Evolutionary conservation across 2,329 filamentous ascomycete species (phyloP).

Genomic region (Pseudocercospora crystallina): DNA sequence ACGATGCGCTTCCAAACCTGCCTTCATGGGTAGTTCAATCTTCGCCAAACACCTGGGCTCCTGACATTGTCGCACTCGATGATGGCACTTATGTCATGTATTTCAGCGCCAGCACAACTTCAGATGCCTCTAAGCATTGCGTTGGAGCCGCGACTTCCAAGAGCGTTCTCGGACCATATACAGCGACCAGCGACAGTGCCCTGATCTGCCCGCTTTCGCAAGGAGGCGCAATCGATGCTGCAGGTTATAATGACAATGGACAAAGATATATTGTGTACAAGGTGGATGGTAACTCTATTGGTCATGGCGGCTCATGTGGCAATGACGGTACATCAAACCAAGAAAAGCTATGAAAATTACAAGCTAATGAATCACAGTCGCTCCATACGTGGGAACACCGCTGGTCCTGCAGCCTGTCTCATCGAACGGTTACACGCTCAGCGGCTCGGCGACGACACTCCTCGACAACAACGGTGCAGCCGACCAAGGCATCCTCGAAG

Average conservation of each 20-base stretch:
- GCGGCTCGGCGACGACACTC: conserved; percentile 27
- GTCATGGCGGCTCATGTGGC: conserved; percentile 31
- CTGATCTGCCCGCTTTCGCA: conserved; percentile 31
- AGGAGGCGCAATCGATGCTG: conserved; percentile 38
- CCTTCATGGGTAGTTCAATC: conserved; percentile 54
- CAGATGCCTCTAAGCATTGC: conserved; percentile 32
- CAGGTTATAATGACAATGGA: conserved; percentile 34
- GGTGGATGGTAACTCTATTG: conserved; percentile 38
- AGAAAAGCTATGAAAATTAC: too few relatives aligned
- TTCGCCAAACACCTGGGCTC: conserved; percentile 59
- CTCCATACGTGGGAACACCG: conserved; percentile 33
- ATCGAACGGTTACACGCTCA: conserved; percentile 32
- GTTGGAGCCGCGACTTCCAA: conserved; percentile 35
- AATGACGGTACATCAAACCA: conserved; percentile 28
- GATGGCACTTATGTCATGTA: conserved; percentile 37
- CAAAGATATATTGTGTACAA: conserved; percentile 37
- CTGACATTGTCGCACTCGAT: conserved; percentile 55
- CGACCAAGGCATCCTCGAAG: conserved; percentile 36
- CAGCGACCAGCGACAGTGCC: conserved; percentile 25
- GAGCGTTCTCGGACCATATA: conserved; percentile 31
- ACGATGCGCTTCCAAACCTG: conserved; percentile 56
- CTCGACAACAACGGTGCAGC: conserved; percentile 31
- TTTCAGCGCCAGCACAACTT: conserved; percentile 33
- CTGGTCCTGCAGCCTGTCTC: conserved; percentile 34
- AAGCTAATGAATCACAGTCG: conserved; percentile 19